phyloP scores from a whole-genome alignment of 495 filamentous ascomycete species.

The Penicillium manginii region DNA sequence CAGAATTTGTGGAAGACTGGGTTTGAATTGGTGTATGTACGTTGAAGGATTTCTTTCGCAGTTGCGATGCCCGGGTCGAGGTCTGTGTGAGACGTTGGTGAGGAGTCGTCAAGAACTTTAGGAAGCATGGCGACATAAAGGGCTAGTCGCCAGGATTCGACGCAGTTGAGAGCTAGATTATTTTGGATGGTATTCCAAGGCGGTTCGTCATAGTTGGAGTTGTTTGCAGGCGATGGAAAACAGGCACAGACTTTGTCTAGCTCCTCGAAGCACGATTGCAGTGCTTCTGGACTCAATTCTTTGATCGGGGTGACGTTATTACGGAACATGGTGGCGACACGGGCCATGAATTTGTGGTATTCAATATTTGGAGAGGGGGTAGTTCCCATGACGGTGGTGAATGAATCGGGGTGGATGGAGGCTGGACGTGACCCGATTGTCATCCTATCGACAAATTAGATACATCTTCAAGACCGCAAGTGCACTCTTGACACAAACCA shows the following conservation, averaged over 20 bases:
- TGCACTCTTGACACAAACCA: not conserved
- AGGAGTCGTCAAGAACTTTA: not conserved
- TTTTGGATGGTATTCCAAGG: not conserved
- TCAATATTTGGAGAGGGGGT: not conserved
- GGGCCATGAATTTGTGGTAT: not conserved
- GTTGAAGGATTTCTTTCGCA: not conserved
- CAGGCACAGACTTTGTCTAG: not conserved
- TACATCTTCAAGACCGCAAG: not conserved
- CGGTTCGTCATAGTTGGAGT: not conserved
- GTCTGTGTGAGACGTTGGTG: not conserved
- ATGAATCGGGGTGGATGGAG: not conserved
- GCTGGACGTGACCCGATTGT: not conserved
- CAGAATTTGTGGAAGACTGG: not conserved
- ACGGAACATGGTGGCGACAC: not conserved
- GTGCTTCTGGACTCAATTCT: not conserved
- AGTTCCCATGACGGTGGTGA: not conserved
- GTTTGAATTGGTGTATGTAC: not conserved
- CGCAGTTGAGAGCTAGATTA: not conserved
- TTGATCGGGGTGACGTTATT: not conserved
- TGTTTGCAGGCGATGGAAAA: not conserved
- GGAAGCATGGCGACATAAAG: not conserved
- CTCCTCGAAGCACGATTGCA: not conserved
- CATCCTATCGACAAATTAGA: not conserved
- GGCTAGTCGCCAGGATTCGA: not conserved
- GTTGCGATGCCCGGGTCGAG: not conserved